phyloP scores from a whole-genome alignment of 2,329 filamentous ascomycete genomes.

The Leptographium radiaticola region DNA sequence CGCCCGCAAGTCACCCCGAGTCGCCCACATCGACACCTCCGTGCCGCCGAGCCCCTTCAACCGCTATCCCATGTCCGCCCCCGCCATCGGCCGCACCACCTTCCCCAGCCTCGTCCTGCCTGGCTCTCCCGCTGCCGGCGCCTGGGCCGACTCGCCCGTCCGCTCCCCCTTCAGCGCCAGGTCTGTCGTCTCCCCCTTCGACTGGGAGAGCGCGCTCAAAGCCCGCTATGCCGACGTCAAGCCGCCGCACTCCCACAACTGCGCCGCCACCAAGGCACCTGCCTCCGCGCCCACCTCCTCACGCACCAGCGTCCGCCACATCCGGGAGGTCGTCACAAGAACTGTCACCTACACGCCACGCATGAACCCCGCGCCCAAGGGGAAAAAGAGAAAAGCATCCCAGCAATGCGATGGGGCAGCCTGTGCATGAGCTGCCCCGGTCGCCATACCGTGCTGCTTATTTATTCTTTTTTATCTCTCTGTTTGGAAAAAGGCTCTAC shows the following conservation, averaged over 20 bases:
- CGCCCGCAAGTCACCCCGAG: slow-evolving; percentile 33
- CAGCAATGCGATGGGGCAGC: slow-evolving; percentile 19
- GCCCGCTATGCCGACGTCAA: slow-evolving; percentile 47
- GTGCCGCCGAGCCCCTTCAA: slow-evolving; percentile 37
- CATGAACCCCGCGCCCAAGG: slow-evolving; percentile 81
- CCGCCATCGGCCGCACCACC: slow-evolving; percentile 45
- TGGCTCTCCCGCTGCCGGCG: slow-evolving; percentile 45
- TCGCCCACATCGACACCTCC: slow-evolving; percentile 22
- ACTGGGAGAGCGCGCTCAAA: slow-evolving; percentile 65
- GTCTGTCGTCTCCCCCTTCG: slow-evolving; percentile 56
- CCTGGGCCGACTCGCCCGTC: slow-evolving; percentile 48
- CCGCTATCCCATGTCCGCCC: slow-evolving; percentile 43
- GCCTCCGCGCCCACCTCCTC: background rate
- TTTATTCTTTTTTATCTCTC: background rate
- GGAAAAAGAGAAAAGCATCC: slow-evolving; percentile 71
- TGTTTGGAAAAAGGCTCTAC: background rate
- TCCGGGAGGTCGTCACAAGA: slow-evolving; percentile 84
- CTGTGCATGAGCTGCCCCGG: background rate
- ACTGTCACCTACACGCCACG: slow-evolving; percentile 83
- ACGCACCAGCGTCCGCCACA: slow-evolving; percentile 52
- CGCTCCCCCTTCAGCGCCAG: slow-evolving; percentile 64
- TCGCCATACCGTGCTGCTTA: background rate
- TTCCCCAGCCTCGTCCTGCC: slow-evolving; percentile 63
- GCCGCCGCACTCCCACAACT: slow-evolving; percentile 17
- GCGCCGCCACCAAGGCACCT: slow-evolving; percentile 2